Percentiles rank a stretch among this genome's conserved stretches.
Conservation (phyloP, 257 asterid species). For the Petrea volubilis region DNA sequence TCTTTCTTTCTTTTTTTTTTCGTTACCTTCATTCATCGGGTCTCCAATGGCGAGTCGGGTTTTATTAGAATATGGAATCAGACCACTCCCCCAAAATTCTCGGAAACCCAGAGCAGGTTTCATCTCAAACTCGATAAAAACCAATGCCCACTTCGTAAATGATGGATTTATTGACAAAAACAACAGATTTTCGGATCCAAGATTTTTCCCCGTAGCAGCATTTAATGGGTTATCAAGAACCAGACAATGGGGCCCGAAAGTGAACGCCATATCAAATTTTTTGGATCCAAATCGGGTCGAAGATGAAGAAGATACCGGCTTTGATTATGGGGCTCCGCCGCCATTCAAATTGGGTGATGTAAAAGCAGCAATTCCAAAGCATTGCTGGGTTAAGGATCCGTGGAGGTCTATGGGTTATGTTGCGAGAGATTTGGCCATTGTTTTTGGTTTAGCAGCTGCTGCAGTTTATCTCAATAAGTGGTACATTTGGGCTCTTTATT, state of each 20-base stretch:
- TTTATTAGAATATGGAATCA: conserved; percentile 38
- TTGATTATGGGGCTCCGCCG: conserved; percentile 65
- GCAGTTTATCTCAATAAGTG: conserved; percentile 69
- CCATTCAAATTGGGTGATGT: conserved; percentile 65
- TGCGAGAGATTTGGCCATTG: conserved; percentile 57
- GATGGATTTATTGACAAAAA: conserved; percentile 9
- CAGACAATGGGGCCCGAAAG: conserved; percentile 38
- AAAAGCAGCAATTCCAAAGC: conserved; percentile 72
- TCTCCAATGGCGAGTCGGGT: conserved; percentile 44
- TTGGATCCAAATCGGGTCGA: conserved; percentile 40
- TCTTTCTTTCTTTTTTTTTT: no score
- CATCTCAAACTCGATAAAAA: not conserved
- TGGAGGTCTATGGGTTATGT: conserved; percentile 77
- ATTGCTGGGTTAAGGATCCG: conserved; percentile 79
- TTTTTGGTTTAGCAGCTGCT: conserved; percentile 67
- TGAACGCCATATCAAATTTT: conserved; percentile 41
- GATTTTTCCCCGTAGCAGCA: not conserved
- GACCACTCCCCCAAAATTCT: conserved; percentile 34
- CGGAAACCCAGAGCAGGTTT: conserved; percentile 42
- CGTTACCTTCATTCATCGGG: no score
- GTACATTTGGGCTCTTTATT: conserved; percentile 78
- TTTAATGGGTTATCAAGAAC: conserved; percentile 19
- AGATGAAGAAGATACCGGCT: conserved; percentile 37
- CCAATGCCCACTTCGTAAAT: not conserved
- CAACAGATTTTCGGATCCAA: conserved; percentile 5